Percentiles rank a stretch among this genome's conserved stretches.
Evolutionary conservation across 164 flowering plant genomes (phyloP).

Genomic region (Malania oleifera): DNA sequence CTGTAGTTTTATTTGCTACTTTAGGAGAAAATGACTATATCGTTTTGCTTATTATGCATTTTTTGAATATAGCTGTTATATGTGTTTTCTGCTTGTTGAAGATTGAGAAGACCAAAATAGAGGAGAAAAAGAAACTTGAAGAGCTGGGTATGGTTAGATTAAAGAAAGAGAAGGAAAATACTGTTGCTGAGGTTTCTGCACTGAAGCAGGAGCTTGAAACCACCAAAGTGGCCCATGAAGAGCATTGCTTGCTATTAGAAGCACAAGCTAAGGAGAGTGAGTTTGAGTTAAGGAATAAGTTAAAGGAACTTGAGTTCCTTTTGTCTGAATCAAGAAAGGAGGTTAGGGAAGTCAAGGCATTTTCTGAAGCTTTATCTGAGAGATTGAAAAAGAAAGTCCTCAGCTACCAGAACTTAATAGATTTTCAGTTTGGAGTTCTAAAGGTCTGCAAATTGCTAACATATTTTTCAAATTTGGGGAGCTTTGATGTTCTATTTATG

Average conservation of each 20-base stretch:
- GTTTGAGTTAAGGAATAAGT: slow-evolving; percentile 39
- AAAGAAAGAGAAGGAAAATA: slow-evolving; percentile 49
- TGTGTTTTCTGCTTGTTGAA: slow-evolving; percentile 21
- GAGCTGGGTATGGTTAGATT: slow-evolving; percentile 50
- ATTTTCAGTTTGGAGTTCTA: slow-evolving; percentile 44
- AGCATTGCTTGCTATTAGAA: slow-evolving; percentile 43
- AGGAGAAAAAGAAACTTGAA: slow-evolving; percentile 60
- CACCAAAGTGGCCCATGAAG: slow-evolving; percentile 40
- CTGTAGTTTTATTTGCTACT: neutral
- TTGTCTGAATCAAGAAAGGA: slow-evolving; percentile 49
- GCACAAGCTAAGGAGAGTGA: slow-evolving; percentile 42
- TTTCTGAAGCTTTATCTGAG: slow-evolving; percentile 43
- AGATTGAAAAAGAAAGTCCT: slow-evolving; percentile 60
- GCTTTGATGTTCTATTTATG: neutral
- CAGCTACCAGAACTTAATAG: slow-evolving; percentile 39
- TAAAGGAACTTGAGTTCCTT: slow-evolving; percentile 54
- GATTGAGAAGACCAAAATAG: slow-evolving; percentile 64
- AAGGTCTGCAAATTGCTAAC: slow-evolving; percentile 38
- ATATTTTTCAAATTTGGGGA: neutral
- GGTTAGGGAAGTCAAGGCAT: slow-evolving; percentile 54
- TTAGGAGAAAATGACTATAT: no score
- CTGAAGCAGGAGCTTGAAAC: slow-evolving; percentile 53
- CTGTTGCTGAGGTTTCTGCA: slow-evolving; percentile 40
- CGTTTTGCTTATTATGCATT: no score
- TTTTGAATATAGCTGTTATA: neutral